A percentile compares a stretch with the other conserved stretches of the same genome.
These are phyloP conservation scores for Pestalotiopsis sp. DNA, from an alignment of 2,329 filamentous ascomycete species.

Conservation along the genomic window DNA sequence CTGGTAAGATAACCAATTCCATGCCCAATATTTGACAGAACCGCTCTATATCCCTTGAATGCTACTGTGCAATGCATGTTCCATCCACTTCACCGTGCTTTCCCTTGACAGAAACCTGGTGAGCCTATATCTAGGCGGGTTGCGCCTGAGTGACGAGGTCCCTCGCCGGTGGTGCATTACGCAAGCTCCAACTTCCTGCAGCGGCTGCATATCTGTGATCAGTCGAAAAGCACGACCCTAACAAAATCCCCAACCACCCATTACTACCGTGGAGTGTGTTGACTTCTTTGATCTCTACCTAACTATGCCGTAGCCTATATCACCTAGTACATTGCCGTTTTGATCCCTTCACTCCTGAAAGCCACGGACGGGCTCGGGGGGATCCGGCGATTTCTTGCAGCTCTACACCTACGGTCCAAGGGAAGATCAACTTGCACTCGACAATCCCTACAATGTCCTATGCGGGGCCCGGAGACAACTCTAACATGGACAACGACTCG, in stretches of 20 bases:
- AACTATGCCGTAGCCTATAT: neutral
- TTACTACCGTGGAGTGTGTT: neutral
- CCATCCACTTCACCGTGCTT: neutral
- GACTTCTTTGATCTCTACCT: neutral
- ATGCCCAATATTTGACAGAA: neutral
- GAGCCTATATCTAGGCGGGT: neutral
- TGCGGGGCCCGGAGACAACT: neutral
- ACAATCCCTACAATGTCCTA: neutral
- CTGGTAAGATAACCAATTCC: neutral
- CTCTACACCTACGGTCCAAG: neutral
- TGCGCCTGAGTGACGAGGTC: neutral
- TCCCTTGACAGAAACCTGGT: neutral
- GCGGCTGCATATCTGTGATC: neutral
- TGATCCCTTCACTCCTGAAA: neutral
- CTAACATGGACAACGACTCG: neutral
- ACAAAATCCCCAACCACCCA: neutral
- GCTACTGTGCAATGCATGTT: neutral
- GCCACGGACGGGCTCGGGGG: neutral
- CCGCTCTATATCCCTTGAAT: neutral
- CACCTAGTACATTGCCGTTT: neutral
- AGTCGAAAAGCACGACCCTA: neutral
- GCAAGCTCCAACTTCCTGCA: neutral
- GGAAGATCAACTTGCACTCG: neutral
- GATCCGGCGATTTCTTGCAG: neutral
- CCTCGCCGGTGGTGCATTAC: neutral